Evolutionary conservation across 352 stramenopile species (phyloP).

Genomic region (Pythium sukuiense): DNA sequence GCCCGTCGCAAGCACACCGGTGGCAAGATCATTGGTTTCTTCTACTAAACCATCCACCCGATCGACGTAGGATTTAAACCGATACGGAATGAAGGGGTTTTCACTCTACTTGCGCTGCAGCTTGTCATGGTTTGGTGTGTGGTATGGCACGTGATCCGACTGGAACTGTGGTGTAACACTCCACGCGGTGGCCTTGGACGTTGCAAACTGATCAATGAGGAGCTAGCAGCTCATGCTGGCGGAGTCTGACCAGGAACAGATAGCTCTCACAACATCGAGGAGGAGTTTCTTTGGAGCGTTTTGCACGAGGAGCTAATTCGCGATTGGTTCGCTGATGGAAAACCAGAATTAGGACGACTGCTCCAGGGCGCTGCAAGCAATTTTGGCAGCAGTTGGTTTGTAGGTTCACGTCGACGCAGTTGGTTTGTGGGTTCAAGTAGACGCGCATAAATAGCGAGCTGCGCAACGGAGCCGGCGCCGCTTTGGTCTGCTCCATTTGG

Average conservation of each 20-base stretch:
- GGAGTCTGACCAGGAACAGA: too few relatives aligned
- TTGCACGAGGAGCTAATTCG: too few relatives aligned
- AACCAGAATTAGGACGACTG: not conserved
- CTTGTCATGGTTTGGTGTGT: too few relatives aligned
- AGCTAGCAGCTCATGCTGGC: not conserved
- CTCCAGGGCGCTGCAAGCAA: not conserved
- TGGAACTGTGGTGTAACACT: too few relatives aligned
- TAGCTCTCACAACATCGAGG: too few relatives aligned
- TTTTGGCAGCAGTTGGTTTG: not conserved
- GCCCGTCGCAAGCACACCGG: slow-evolving; percentile 99
- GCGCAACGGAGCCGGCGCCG: not conserved
- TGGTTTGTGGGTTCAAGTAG: not conserved
- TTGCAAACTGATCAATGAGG: not conserved
- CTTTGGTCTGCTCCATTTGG: not conserved
- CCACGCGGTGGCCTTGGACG: too few relatives aligned
- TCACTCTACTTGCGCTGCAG: not conserved
- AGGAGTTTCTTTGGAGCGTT: not conserved
- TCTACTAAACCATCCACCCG: slow-evolving; percentile 91
- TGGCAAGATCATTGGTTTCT: slow-evolving; percentile 99
- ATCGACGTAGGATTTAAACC: slow-evolving; percentile 8
- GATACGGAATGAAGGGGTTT: slow-evolving; percentile 24
- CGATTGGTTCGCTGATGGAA: not conserved
- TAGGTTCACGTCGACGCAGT: not conserved
- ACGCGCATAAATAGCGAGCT: not conserved
- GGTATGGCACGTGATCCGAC: too few relatives aligned